Conservation (phyloP, 106 monocot species). For the Xerophyta viscosa region DNA sequence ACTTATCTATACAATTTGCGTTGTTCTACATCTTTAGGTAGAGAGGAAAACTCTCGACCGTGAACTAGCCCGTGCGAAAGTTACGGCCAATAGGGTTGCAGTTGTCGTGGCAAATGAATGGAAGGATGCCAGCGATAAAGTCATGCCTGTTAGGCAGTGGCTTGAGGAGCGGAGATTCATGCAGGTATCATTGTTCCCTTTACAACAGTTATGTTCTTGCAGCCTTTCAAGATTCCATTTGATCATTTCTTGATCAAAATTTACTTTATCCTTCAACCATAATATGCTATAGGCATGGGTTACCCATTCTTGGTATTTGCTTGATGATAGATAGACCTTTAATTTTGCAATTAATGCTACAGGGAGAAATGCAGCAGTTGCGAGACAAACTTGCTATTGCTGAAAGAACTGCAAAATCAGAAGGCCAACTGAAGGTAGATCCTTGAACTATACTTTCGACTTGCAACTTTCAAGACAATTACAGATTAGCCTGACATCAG, state of each 20-base stretch:
- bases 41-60: constrained; percentile 78
- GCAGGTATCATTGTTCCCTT: constrained; percentile 24
- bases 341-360: constrained; percentile 1
- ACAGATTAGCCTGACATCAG: no score
- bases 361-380: constrained; percentile 87
- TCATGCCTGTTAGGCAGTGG: constrained; percentile 85
- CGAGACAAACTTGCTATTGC: constrained; percentile 63
- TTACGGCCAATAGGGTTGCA: constrained; percentile 71
- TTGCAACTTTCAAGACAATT: no score
- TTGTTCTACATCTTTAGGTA: constrained; percentile 23
- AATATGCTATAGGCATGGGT: no score
- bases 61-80: constrained; percentile 74
- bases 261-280: no score
- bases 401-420: constrained; percentile 61
- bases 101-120: constrained; percentile 71
- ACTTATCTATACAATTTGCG: no score
- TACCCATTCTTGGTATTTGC: neutral
- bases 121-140: constrained; percentile 81
- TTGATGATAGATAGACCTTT: neutral
- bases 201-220: neutral
- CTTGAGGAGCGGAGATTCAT: constrained; percentile 60
- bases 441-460: neutral
- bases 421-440: constrained; percentile 71
- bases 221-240: neutral
- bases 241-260: no score